Percentiles rank a stretch among this genome's conserved stretches.
Evolutionary conservation across 2,329 filamentous ascomycete species (phyloP).

Genomic region (Phialemoniopsis sp.): DNA sequence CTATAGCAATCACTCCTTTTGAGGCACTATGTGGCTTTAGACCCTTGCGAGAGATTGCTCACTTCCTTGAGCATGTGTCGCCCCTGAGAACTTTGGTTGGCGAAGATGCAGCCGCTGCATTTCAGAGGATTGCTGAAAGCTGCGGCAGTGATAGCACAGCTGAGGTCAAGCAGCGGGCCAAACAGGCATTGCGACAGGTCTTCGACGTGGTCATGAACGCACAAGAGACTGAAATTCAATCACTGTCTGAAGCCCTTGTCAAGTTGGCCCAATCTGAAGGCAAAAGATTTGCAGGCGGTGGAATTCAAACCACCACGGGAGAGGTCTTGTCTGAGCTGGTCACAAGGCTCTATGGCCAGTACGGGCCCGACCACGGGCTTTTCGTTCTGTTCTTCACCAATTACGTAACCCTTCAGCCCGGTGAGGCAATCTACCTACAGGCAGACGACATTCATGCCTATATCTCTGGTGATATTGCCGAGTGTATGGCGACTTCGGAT

Average conservation of each 20-base stretch:
- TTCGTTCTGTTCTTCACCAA: conserved; percentile 98
- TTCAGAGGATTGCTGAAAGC: conserved; percentile 46
- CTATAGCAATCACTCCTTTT: conserved; percentile 93
- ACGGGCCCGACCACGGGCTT: conserved; percentile 84
- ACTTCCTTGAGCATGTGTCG: conserved; percentile 63
- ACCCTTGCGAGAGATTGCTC: conserved; percentile 77
- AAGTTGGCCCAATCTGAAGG: conserved; percentile 65
- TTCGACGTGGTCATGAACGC: conserved; percentile 83
- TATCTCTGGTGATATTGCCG: conserved; percentile 88
- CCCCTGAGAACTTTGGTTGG: conserved; percentile 65
- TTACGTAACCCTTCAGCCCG: conserved; percentile 80
- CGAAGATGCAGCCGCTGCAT: conserved; percentile 54
- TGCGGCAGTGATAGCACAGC: conserved; percentile 33
- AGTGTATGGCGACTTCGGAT: conserved; percentile 99
- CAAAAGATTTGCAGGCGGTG: conserved; percentile 69
- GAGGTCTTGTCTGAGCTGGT: conserved; percentile 74
- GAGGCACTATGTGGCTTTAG: conserved; percentile 95
- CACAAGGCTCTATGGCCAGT: conserved; percentile 72
- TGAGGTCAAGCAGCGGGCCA: conserved; percentile 53
- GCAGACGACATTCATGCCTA: conserved; percentile 98
- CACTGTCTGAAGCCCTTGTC: conserved; percentile 67
- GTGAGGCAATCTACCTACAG: conserved; percentile 92
- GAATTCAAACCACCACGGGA: conserved; percentile 62
- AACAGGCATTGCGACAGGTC: conserved; percentile 68
- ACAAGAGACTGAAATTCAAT: conserved; percentile 58